Evolutionary conservation across 2,329 filamentous ascomycete genomes (phyloP).

Genomic region (Cryphonectria nitschkei): DNA sequence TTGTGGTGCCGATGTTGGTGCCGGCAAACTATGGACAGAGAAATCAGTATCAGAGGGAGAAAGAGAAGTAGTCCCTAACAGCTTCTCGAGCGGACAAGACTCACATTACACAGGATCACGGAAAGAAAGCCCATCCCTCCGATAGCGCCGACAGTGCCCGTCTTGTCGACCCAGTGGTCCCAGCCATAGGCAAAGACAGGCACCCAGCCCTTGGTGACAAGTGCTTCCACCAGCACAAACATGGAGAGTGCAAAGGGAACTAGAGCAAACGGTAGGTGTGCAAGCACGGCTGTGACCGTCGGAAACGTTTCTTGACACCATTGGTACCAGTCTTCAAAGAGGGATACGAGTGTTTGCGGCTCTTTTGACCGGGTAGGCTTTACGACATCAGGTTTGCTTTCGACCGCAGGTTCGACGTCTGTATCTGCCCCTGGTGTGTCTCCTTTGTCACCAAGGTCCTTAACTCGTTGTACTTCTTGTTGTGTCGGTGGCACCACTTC

Average conservation of each 20-base stretch:
- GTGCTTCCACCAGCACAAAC: constrained; percentile 74
- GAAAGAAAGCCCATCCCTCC: constrained; percentile 76
- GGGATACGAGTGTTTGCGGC: constrained; percentile 56
- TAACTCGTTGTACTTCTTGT: neutral
- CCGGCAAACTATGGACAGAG: constrained; percentile 65
- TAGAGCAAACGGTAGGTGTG: constrained; percentile 68
- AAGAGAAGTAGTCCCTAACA: neutral
- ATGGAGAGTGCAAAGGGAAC: constrained; percentile 74
- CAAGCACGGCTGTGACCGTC: constrained; percentile 65
- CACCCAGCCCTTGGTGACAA: constrained; percentile 77
- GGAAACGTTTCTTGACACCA: constrained; percentile 74
- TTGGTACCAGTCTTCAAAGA: constrained; percentile 48
- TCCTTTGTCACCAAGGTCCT: neutral
- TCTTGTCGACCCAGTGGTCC: constrained; percentile 73
- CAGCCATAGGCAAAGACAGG: constrained; percentile 73
- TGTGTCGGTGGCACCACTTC: neutral
- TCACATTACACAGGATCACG: constrained; percentile 72
- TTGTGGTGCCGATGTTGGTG: constrained; percentile 77
- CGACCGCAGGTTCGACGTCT: constrained; percentile 5
- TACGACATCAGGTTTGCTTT: neutral
- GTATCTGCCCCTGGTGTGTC: neutral
- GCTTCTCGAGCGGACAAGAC: constrained; percentile 37
- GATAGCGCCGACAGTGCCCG: constrained; percentile 68
- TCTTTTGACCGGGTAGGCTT: neutral
- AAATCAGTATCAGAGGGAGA: constrained; percentile 28